phyloP scores from a whole-genome alignment of 495 filamentous ascomycete species.

The Podospora fimiseda region DNA sequence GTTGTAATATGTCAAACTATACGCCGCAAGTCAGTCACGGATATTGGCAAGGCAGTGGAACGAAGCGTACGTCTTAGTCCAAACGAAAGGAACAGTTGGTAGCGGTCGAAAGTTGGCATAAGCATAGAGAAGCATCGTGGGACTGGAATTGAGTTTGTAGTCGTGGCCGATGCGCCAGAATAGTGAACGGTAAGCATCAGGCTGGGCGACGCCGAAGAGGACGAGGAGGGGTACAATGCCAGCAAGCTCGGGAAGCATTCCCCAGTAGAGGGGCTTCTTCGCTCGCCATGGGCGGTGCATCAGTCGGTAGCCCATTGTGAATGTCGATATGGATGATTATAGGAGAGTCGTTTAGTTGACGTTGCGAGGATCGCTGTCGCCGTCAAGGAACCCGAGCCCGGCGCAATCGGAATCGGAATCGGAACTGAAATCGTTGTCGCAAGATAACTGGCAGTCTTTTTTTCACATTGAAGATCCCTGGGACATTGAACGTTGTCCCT shows the following conservation, averaged over 20 bases:
- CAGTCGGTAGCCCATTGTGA: constrained; percentile 37
- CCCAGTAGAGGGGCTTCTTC: constrained; percentile 53
- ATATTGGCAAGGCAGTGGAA: constrained; percentile 3
- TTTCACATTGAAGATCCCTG: too few relatives aligned
- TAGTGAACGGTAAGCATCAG: constrained; percentile 68
- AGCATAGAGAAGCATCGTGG: constrained; percentile 63
- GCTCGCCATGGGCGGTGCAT: constrained; percentile 57
- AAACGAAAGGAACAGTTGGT: constrained; percentile 63
- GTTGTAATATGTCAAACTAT: constrained; percentile 73
- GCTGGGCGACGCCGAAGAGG: constrained; percentile 74
- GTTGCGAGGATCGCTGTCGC: background rate
- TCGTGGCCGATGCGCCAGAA: constrained; percentile 78
- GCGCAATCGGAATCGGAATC: too few relatives aligned
- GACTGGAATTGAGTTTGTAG: constrained; percentile 78
- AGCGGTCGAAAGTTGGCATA: constrained; percentile 67
- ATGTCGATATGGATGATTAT: too few relatives aligned
- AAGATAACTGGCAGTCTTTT: too few relatives aligned
- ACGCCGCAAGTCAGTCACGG: too few relatives aligned
- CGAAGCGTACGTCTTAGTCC: constrained; percentile 68
- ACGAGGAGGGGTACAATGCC: constrained; percentile 65
- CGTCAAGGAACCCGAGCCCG: too few relatives aligned
- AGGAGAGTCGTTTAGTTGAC: background rate
- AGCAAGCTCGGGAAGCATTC: constrained; percentile 64
- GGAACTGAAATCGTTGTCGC: too few relatives aligned
- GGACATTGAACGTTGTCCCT: too few relatives aligned